Evolutionary conservation across 768 basidiomycete genomes (phyloP), one percentile per base, ranked within the genome.

Genomic region (Termitomyces sp.): DNA sequence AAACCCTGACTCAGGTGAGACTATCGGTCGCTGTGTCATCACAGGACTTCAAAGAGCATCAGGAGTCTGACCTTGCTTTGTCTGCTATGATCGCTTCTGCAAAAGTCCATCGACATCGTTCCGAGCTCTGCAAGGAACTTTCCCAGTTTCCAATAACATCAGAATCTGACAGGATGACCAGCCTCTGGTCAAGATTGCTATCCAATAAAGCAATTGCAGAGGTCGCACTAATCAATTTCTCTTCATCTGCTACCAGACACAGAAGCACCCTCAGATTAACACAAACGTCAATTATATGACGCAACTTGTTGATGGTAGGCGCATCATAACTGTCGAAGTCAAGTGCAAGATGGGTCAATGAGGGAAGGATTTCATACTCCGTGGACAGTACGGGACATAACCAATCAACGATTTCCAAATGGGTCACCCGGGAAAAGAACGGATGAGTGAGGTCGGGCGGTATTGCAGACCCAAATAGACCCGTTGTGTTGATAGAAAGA

Each of bases 341-440:
- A 5, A 70, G 51, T 6, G 66, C 67, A 45, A 68, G 60, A 54
- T 68, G 66, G 26, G 65, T 70, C 54, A 67, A 65, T 50, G 55
- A 51, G 5, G 67, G 63, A 7, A 66, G 62, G 22, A 56, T 51
- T 24, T 60, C 54, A 33, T 61, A 62, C 10, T 51, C 47, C 16
- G 57, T 53, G 4, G 59, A 55, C 8, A 50, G 22, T 12, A 37
- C 48, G 28, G 53, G 53, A 46, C 55, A 60, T 18, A 59, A 57
- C 67, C 67, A 68, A 55, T 68, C 65, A 24, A 67, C 64, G n/a
- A 68, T 56, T 56, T 68, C 67, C 16, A 70, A 58, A 53, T 67
- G 65, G 0, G 64, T 65, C 0, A 67, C 64, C 18, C 48, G 59
- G 33, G 64, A 60, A 54, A 70, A 70, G 34, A 68, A 67, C 9